Percentiles rank a stretch among this genome's conserved stretches.
These are phyloP conservation scores for Pythium vanterpoolii DNA, from an alignment of 352 stramenopile species.

Conservation along the genomic window DNA sequence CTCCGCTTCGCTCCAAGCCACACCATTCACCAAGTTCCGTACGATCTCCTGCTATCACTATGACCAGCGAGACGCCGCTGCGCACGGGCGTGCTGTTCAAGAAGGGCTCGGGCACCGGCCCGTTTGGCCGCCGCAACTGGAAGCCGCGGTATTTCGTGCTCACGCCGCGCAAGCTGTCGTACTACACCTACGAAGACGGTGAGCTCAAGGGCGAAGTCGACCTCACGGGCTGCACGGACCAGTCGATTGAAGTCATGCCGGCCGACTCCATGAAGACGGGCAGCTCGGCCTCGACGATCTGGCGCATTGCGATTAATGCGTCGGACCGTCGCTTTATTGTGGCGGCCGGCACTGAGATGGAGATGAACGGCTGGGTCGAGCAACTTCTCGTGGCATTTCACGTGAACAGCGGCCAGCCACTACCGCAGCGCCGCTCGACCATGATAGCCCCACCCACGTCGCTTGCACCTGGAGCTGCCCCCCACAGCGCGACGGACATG, in stretches of 20 bases:
- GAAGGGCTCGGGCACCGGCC: slow-evolving; percentile 38
- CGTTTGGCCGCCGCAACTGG: slow-evolving; percentile 48
- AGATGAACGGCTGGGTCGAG: slow-evolving; percentile 51
- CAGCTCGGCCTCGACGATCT: slow-evolving; percentile 43
- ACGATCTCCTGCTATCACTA: background rate
- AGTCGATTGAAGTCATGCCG: slow-evolving; percentile 44
- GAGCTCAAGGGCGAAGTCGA: slow-evolving; percentile 34
- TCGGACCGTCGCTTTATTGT: slow-evolving; percentile 32
- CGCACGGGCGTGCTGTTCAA: slow-evolving; percentile 48
- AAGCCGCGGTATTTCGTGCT: slow-evolving; percentile 54
- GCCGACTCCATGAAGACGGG: slow-evolving; percentile 42
- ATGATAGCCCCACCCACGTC: background rate
- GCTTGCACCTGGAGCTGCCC: background rate
- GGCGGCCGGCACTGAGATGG: slow-evolving; percentile 32
- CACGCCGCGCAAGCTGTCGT: slow-evolving; percentile 28
- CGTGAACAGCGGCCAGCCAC: slow-evolving; percentile 26
- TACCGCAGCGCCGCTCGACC: slow-evolving; percentile 14
- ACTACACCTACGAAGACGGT: slow-evolving; percentile 35
- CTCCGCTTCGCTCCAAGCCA: background rate
- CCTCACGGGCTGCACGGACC: slow-evolving; percentile 25
- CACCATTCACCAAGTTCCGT: background rate
- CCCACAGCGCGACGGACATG: background rate
- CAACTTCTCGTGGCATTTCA: slow-evolving; percentile 31
- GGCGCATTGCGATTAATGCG: slow-evolving; percentile 41
- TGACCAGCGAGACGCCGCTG: slow-evolving; percentile 22